Base-by-base conservation (phyloP, 441 rosid species). In the Metrosideros polymorpha region DNA sequence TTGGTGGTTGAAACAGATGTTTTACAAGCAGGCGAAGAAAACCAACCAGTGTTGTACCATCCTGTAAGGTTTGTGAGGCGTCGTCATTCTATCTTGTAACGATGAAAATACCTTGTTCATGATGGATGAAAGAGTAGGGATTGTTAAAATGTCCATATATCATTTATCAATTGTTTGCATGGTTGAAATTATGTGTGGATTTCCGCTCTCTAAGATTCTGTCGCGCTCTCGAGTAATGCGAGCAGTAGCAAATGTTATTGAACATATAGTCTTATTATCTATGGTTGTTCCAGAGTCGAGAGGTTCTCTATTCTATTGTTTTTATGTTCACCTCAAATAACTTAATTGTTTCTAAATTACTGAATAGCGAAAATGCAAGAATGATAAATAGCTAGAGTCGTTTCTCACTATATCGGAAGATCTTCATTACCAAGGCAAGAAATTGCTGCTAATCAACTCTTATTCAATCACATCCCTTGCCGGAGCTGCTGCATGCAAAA, bases 21-120 rank as follows among this genome's bases (percentile, higher is more conserved):
- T 98, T 89, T 98, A 98, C 97, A 96, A 98, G 93, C 99, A 96
- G 89, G 99, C 99, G 5, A 98, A 96, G 95, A 98, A 98, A 91
- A 95, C 99, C 77, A 98, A 98, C 89, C 94, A 93, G 82, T 97
- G 99, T 90, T 96, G 99, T 89, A 92, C 95, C 55, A 90, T 96
- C 83, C 98, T 98, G 91, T 98, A 91, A 94, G 90, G 86, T 87
- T 85, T 71, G 29, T 29, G 51, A 43, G 86, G 89, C 82, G 49
- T 57, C 77, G 82, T n/a, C n/a, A n/a, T 29, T n/a, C 84, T 79
- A 63, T 51, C 42, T 52, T 35, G 42, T 35, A 30, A 84, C 29
- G 57, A 77, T 27, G 85, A 87, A 79, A 56, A 84, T 50, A 88
- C 24, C 86, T 86, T 89, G 84, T 88, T 87, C 57, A 56, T 42